Base-by-base conservation (phyloP, 768 basidiomycete genomes). In the Mycena albidolilacea region DNA sequence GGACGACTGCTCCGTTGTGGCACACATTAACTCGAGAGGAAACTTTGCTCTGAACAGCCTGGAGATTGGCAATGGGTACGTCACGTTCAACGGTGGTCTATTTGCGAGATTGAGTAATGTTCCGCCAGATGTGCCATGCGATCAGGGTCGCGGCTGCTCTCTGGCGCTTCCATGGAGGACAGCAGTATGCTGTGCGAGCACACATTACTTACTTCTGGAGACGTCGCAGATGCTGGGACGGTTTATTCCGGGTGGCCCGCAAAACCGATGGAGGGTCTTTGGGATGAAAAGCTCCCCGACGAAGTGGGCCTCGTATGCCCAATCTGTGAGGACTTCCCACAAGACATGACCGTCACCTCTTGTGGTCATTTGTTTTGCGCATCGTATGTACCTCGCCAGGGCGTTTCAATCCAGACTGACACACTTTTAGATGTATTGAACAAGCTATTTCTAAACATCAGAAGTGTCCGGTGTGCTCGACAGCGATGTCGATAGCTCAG, bases 111-210 rank as follows among this genome's bases (percentile, higher is more conserved):
- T 39, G 54, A 37, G 37, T 5, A 38, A 8, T 39, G 15, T 19
- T 59, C 17, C 21, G 7, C 21, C 64, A 85, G 83, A 43, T 84
- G 82, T 71, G 85, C 86, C 0, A 79, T 88, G 81, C 83, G 87
- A 12, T 78, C 84, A 3, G 87, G 87, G 37, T 86, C 86, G 14
- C 82, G 87, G 12, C 78, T 88, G 6, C 82, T 88, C 37, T 87
- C 86, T 10, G 87, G 86, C 19, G 86, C 87, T 10, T 85, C 86
- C 14, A 88, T 88, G 87, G 87, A 88, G 76, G 82, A 84, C 67
- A 79, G 80, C 75, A 85, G 84, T 73, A 85, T 87, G 84, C 82
- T 87, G 9, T 82, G 80, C 73, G 87, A 88, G 75, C 87, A 88
- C 71, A 85, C 86, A 2, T 80, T 88, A 2, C 78, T 87, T 21